Evolutionary conservation across 139 green algal species (phyloP).

Genomic region (Chlorella sp.): DNA sequence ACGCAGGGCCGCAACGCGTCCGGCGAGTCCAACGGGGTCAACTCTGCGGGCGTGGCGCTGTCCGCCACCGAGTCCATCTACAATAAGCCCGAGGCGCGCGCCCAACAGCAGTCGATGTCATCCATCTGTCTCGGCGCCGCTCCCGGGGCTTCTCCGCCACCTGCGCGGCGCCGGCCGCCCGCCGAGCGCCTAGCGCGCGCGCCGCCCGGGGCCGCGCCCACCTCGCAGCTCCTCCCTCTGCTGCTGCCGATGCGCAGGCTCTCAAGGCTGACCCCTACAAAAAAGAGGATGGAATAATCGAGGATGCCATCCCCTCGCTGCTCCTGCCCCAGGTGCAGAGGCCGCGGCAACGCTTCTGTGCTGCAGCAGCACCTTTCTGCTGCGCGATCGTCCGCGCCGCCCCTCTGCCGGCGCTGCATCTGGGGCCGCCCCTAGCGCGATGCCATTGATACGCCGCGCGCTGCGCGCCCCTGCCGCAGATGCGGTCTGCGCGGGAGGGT

Average conservation of each 20-base stretch:
- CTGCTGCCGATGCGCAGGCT: not conserved
- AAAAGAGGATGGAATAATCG: slow-evolving; percentile 7
- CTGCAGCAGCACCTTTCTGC: too few relatives aligned
- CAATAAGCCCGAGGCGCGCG: slow-evolving; percentile 6
- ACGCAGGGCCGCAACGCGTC: slow-evolving; percentile 13
- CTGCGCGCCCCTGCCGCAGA: too few relatives aligned
- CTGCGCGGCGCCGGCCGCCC: not conserved
- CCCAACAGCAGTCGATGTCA: not conserved
- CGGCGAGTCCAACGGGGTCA: slow-evolving; percentile 7
- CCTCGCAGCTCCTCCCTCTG: not conserved
- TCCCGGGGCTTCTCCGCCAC: not conserved
- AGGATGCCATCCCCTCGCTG: slow-evolving; percentile 29
- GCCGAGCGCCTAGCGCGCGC: too few relatives aligned
- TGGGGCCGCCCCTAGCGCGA: too few relatives aligned
- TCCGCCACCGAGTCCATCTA: slow-evolving; percentile 23
- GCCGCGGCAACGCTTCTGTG: too few relatives aligned
- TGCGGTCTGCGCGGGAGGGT: slow-evolving; percentile 3
- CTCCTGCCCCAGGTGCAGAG: slow-evolving; percentile 25
- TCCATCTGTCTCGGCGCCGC: not conserved
- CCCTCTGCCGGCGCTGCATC: too few relatives aligned
- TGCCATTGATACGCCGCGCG: too few relatives aligned
- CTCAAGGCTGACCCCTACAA: not conserved
- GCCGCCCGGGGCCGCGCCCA: too few relatives aligned
- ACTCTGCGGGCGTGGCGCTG: slow-evolving; percentile 18
- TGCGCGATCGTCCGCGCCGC: too few relatives aligned